These are phyloP conservation scores for Citropsis articulata DNA, from an alignment of 345 rosid species.

Conservation along the genomic window DNA sequence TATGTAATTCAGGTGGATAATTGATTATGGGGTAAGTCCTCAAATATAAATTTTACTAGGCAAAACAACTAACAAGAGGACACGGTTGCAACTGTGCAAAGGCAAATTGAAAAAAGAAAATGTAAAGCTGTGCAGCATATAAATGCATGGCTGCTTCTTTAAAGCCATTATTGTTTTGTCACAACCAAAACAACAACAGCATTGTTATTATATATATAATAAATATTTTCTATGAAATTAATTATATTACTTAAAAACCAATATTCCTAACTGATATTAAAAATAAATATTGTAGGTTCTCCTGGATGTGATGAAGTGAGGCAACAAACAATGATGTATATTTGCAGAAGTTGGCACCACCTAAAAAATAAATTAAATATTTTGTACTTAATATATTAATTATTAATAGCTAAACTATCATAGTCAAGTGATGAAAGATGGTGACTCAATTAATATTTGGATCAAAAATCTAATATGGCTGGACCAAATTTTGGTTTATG, in stretches of 20 bases:
- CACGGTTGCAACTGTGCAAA: not conserved
- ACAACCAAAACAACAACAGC: not conserved
- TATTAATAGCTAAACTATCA: not conserved
- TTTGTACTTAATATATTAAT: not conserved
- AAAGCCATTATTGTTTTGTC: not conserved
- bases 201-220: not conserved
- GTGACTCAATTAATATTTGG: conserved; percentile 1
- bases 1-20: not conserved
- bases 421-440: conserved; percentile 13
- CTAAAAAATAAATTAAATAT: not conserved
- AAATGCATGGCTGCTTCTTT: not conserved
- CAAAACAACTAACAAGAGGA: not conserved
- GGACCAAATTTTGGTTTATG: not conserved
- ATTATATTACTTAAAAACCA: not conserved
- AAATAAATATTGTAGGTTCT: not conserved
- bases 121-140: not conserved
- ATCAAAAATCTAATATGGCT: conserved; percentile 2
- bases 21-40: not conserved
- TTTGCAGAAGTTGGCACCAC: not conserved
- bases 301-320: not conserved
- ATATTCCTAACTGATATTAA: not conserved
- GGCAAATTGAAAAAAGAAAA: not conserved
- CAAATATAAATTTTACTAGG: not conserved
- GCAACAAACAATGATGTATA: not conserved
- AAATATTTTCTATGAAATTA: not conserved